phyloP scores from a whole-genome alignment of 2,329 filamentous ascomycete species.

The Elsinoe perseae region DNA sequence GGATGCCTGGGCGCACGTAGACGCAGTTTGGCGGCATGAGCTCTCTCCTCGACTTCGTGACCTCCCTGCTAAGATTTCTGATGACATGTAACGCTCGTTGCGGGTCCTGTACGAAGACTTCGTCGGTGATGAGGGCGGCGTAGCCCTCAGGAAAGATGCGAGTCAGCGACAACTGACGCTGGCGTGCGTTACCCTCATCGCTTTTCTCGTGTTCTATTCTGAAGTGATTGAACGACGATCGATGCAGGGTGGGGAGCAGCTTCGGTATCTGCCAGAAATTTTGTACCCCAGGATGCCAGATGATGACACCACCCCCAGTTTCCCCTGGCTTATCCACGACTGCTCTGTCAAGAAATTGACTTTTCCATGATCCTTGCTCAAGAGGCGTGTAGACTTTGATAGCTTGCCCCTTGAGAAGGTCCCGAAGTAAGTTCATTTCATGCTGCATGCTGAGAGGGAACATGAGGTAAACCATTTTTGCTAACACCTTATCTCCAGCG shows the following conservation, averaged over 20 bases:
- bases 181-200: not conserved
- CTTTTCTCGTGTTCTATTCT: not conserved
- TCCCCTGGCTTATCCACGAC: not conserved
- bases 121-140: slow-evolving; percentile 38
- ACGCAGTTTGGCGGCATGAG: not conserved
- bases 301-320: slow-evolving; percentile 4
- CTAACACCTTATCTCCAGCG: slow-evolving; percentile 12
- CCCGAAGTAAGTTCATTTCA: slow-evolving; percentile 22
- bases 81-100: slow-evolving; percentile 32
- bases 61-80: slow-evolving; percentile 28
- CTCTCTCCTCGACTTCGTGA: not conserved
- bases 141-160: slow-evolving; percentile 34
- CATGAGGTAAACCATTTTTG: slow-evolving; percentile 24
- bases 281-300: slow-evolving; percentile 17
- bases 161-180: slow-evolving; percentile 21
- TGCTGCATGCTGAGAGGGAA: slow-evolving; percentile 20
- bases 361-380: not conserved
- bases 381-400: slow-evolving; percentile 23
- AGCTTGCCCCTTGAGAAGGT: slow-evolving; percentile 20
- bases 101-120: slow-evolving; percentile 35
- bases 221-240: slow-evolving; percentile 17
- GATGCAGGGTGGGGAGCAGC: slow-evolving; percentile 2
- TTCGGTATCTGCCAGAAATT: slow-evolving; percentile 20
- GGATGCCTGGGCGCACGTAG: slow-evolving; percentile 5
- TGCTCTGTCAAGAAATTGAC: not conserved